Base-by-base conservation (phyloP, 2,329 filamentous ascomycete genomes). In the Arthroderma uncinatum region DNA sequence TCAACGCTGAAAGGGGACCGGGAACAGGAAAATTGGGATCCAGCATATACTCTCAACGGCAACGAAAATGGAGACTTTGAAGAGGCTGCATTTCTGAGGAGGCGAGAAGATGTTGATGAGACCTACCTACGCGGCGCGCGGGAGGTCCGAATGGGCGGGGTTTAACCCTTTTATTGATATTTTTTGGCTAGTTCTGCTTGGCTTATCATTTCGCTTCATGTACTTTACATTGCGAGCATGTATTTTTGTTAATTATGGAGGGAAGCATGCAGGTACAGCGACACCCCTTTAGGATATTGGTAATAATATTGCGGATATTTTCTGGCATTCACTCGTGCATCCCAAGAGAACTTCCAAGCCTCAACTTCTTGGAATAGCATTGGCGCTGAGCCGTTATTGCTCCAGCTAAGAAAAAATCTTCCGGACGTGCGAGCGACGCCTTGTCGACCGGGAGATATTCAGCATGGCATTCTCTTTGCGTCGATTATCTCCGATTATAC, bases 51-150 rank as follows among this genome's bases (percentile, higher is more conserved):
- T 54, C 40, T 56, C n/a, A 53, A 57, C 47, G 61, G 65, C 21
- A 54, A 63, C 40, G 60, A 64, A 30, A 65, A 66, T 55, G 63
- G 66, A 14, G 68, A 71, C 62, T 76, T 78, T 62, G 74, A 72
- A 47, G 74, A 78, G 52, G 72, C 75, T 4, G 57, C 66, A 2
- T 78, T 78, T 59, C 64, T 78, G 55, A 66, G 71, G 42, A 66
- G 69, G 56, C 68, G 68, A 39, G 73, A 75, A 47, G 74, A 76
- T 58, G 63, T 73, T 55, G 64, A 68, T 66, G 58, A 62, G 59
- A 62, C 71, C 47, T 66, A 67, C 58, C 39, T 50, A 12, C 23
- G n/a, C 14, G 2, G 10, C 7, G 57, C 48, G 25, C 47, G 53
- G 37, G 62, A 65, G 58, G 42, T 67, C 61, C 60, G 69, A 60